phyloP scores from a whole-genome alignment of 148 eudicot species.

The Amaranthus cruentus region DNA sequence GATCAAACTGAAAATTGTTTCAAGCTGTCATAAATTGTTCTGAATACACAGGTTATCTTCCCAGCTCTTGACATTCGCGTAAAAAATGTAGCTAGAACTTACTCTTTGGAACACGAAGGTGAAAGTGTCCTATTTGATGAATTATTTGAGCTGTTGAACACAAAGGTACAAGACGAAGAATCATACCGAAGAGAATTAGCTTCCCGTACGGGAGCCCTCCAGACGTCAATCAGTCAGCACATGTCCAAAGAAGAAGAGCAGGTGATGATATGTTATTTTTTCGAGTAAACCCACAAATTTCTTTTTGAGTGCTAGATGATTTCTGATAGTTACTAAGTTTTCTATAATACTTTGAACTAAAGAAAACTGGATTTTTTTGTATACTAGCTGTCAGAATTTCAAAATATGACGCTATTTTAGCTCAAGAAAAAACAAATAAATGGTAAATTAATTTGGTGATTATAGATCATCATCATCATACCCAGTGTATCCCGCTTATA shows the following conservation, averaged over 20 bases:
- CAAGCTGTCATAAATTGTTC: neutral
- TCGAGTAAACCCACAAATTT: neutral
- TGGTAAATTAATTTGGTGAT: neutral
- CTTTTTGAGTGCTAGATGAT: neutral
- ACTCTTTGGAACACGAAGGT: constrained; percentile 96
- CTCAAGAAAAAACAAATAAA: neutral
- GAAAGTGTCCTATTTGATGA: constrained; percentile 91
- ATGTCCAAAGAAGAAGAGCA: constrained; percentile 99
- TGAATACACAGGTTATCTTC: constrained; percentile 64
- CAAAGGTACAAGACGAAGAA: constrained; percentile 57
- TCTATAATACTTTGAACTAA: neutral
- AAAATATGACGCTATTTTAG: neutral
- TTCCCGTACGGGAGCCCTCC: constrained; percentile 88
- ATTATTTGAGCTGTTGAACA: constrained; percentile 61
- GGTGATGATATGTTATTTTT: constrained; percentile 28
- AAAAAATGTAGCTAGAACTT: constrained; percentile 93
- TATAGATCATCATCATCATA: neutral
- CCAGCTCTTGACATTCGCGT: constrained; percentile 98
- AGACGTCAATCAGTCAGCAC: constrained; percentile 92
- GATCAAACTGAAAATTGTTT: too few relatives aligned
- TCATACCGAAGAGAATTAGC: constrained; percentile 84
- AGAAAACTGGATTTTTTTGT: neutral
- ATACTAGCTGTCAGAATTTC: neutral
- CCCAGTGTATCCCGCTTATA: too few relatives aligned
- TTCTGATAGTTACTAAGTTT: neutral